Conservation (phyloP, 306 rosid genomes). For the Senna tora region DNA sequence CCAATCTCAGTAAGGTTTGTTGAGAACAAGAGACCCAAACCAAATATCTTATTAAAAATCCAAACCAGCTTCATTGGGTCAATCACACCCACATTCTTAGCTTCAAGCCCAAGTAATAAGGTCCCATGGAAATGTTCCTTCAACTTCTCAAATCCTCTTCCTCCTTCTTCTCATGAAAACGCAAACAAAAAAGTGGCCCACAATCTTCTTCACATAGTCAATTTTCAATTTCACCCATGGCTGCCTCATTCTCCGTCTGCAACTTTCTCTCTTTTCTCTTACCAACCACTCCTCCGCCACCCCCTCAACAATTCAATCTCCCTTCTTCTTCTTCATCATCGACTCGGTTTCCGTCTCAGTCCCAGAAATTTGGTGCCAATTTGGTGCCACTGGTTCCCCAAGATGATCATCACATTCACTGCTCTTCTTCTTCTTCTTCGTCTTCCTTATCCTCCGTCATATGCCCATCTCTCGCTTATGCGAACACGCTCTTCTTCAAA, state of each 20-base stretch:
- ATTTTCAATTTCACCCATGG: conserved; percentile 45
- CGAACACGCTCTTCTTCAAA: conserved; percentile 55
- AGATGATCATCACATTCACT: neutral
- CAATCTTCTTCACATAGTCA: neutral
- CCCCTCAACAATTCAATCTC: conserved; percentile 38
- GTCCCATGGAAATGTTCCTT: neutral
- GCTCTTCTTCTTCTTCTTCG: conserved; percentile 29
- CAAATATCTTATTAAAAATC: no score
- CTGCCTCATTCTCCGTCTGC: conserved; percentile 58
- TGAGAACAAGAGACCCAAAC: no score
- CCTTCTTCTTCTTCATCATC: conserved; percentile 33
- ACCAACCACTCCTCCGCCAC: conserved; percentile 41
- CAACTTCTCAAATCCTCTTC: neutral
- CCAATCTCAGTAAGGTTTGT: no score
- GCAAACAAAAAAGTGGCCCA: neutral
- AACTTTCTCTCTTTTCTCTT: conserved; percentile 66
- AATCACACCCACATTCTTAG: neutral
- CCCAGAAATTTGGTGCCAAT: conserved; percentile 36
- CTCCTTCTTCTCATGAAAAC: neutral
- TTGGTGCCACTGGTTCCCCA: conserved; percentile 36
- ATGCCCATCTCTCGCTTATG: conserved; percentile 57
- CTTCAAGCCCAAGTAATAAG: neutral
- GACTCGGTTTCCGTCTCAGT: conserved; percentile 30
- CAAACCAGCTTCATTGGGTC: neutral
- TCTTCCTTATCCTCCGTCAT: conserved; percentile 50